These are phyloP conservation scores for Poteriospumella lacustris DNA, from an alignment of 108 stramenopile genomes.

Conservation along the genomic window DNA sequence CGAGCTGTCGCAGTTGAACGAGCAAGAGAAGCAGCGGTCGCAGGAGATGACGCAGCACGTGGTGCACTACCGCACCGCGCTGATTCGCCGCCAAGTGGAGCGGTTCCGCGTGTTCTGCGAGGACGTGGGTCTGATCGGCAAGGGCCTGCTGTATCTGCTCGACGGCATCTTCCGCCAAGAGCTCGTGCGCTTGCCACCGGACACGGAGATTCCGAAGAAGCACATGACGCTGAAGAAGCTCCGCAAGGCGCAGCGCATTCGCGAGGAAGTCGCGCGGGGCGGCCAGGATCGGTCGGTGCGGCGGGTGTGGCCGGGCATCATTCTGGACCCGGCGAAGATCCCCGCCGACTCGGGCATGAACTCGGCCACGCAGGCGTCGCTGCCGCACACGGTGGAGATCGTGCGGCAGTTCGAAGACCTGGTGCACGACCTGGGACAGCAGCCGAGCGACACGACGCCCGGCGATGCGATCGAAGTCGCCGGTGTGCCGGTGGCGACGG, in stretches of 20 bases:
- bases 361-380: too few species aligned
- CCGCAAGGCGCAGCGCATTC: constrained; percentile 15
- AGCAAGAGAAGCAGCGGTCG: constrained; percentile 32
- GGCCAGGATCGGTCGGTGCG: not conserved
- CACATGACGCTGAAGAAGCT: constrained; percentile 21
- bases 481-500: not conserved
- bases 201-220: constrained; percentile 25
- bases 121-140: not conserved
- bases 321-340: too few species aligned
- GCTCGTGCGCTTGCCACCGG: not conserved
- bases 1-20: constrained; percentile 36
- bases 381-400: not conserved
- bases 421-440: not conserved
- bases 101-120: not conserved
- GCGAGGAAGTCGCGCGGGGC: not conserved
- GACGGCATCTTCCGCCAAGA: not conserved
- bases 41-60: constrained; percentile 35
- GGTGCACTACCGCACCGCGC: not conserved
- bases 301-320: not conserved
- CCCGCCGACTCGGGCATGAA: too few species aligned
- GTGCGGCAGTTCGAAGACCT: not conserved
- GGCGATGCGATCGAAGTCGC: not conserved
- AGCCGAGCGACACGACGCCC: not conserved
- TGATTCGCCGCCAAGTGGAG: constrained; percentile 9
- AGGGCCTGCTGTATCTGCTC: not conserved